These are phyloP conservation scores for Hemileccinum impolitum DNA, from an alignment of 768 basidiomycete species.

Conservation along the genomic window DNA sequence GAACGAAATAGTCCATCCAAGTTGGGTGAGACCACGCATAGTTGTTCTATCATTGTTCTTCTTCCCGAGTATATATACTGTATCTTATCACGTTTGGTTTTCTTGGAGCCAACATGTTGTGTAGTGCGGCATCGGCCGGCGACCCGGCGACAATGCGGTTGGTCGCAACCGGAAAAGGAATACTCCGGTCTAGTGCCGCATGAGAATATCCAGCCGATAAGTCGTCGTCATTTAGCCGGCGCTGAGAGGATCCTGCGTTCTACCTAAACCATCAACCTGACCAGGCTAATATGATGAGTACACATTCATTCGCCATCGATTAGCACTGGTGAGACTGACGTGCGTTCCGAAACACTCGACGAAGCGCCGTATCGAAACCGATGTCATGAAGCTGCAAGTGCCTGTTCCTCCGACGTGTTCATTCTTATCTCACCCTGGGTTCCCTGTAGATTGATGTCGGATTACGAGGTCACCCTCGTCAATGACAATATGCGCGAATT, in stretches of 20 bases:
- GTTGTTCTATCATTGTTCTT: slow-evolving; percentile 9
- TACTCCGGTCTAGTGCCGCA: slow-evolving; percentile 9
- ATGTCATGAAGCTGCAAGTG: slow-evolving; percentile 96
- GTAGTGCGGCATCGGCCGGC: background rate
- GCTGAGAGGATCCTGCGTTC: slow-evolving; percentile 8
- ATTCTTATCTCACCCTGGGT: slow-evolving; percentile 8
- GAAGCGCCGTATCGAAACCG: slow-evolving; percentile 95
- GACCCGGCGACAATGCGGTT: background rate
- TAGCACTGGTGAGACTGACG: slow-evolving; percentile 27
- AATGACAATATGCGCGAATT: slow-evolving; percentile 99
- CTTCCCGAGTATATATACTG: slow-evolving; percentile 19
- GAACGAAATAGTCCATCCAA: slow-evolving; percentile 3
- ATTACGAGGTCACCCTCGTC: slow-evolving; percentile 95
- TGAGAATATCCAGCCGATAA: slow-evolving; percentile 10
- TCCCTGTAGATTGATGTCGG: slow-evolving; percentile 83
- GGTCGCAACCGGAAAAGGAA: slow-evolving; percentile 21
- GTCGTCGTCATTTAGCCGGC: slow-evolving; percentile 15
- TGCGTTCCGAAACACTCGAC: slow-evolving; percentile 54
- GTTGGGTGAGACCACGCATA: slow-evolving; percentile 5
- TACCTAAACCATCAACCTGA: slow-evolving; percentile 10
- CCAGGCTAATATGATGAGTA: slow-evolving; percentile 59
- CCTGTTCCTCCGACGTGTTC: background rate
- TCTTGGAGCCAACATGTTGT: background rate
- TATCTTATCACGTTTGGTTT: slow-evolving; percentile 15
- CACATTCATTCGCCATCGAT: slow-evolving; percentile 18